A percentile compares a stretch with the other conserved stretches of the same genome.
phyloP scores from a whole-genome alignment of 192 early-diverging fungal species.

The Chytriomyces hyalinus region DNA sequence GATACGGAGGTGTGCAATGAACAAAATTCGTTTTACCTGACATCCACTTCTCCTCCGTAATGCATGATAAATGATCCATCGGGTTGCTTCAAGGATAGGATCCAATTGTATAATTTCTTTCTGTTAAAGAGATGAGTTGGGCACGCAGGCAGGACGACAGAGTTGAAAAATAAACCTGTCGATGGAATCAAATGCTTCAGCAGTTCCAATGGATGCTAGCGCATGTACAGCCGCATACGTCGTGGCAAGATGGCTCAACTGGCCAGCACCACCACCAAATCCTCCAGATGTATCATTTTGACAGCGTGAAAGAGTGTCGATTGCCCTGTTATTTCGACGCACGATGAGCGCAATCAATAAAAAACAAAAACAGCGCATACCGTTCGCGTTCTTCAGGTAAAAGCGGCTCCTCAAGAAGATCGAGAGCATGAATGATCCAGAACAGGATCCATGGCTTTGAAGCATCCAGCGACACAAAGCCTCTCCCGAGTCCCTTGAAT shows the following conservation, averaged over 20 bases:
- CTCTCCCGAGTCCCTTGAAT: constrained; percentile 56
- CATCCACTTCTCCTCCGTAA: constrained; percentile 91
- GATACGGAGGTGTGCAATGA: too few relatives aligned
- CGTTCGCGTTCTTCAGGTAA: constrained; percentile 51
- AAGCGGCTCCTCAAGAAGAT: constrained; percentile 70
- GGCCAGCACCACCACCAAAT: constrained; percentile 84
- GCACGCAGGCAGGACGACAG: background rate
- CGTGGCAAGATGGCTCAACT: constrained; percentile 85
- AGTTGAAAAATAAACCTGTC: constrained; percentile 49
- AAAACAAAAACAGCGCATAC: constrained; percentile 7
- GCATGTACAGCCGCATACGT: constrained; percentile 89
- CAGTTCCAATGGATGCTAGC: constrained; percentile 77
- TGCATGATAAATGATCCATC: constrained; percentile 93
- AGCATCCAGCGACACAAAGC: constrained; percentile 77
- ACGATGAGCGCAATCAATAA: background rate
- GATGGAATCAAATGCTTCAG: constrained; percentile 71
- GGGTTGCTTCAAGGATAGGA: constrained; percentile 79
- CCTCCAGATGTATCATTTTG: constrained; percentile 75
- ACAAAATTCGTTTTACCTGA: background rate
- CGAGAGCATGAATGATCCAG: constrained; percentile 87
- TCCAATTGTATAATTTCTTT: constrained; percentile 69
- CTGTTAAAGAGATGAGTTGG: background rate
- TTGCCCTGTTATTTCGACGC: constrained; percentile 39
- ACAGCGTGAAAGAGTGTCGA: constrained; percentile 67
- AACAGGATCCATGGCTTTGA: constrained; percentile 90